Conservation (phyloP, 2,329 filamentous ascomycete genomes). For the Beauveria rudraprayagi region DNA sequence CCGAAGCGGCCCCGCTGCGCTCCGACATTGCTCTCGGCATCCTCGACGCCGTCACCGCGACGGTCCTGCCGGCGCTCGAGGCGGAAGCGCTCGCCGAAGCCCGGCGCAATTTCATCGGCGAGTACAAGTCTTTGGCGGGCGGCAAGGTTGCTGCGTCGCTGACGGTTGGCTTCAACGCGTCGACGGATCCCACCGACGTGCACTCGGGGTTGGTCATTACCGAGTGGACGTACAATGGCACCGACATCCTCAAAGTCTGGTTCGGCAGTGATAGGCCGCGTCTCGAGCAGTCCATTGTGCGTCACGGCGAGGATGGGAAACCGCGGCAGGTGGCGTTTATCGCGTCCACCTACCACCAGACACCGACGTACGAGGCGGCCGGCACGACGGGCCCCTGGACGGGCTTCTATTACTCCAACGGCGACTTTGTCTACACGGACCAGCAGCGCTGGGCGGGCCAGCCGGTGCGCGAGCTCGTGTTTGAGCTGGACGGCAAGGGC, state of each 20-base stretch:
- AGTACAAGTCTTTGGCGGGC: slow-evolving; percentile 7
- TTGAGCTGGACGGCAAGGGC: background rate
- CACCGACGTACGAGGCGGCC: background rate
- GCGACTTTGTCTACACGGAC: background rate
- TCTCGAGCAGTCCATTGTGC: slow-evolving; percentile 2
- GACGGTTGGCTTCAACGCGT: slow-evolving; percentile 10
- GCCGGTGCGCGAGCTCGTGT: background rate
- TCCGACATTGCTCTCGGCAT: background rate
- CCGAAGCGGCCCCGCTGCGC: slow-evolving; percentile 7
- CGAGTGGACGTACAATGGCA: slow-evolving; percentile 14
- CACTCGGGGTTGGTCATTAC: slow-evolving; percentile 7
- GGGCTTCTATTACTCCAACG: background rate
- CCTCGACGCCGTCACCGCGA: slow-evolving; percentile 11
- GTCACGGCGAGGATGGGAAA: background rate
- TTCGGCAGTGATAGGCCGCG: background rate
- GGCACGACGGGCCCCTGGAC: background rate
- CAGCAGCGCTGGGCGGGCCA: background rate
- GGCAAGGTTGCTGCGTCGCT: slow-evolving; percentile 11
- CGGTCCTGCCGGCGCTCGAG: slow-evolving; percentile 9
- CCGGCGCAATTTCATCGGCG: slow-evolving; percentile 11
- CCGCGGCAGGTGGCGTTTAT: background rate
- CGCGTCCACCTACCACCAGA: background rate
- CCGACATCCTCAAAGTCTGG: slow-evolving; percentile 7
- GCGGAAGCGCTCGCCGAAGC: slow-evolving; percentile 13
- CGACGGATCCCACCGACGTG: slow-evolving; percentile 7